Evolutionary conservation across 768 basidiomycete species (phyloP).

Genomic region (Guyanaporus albipodus): DNA sequence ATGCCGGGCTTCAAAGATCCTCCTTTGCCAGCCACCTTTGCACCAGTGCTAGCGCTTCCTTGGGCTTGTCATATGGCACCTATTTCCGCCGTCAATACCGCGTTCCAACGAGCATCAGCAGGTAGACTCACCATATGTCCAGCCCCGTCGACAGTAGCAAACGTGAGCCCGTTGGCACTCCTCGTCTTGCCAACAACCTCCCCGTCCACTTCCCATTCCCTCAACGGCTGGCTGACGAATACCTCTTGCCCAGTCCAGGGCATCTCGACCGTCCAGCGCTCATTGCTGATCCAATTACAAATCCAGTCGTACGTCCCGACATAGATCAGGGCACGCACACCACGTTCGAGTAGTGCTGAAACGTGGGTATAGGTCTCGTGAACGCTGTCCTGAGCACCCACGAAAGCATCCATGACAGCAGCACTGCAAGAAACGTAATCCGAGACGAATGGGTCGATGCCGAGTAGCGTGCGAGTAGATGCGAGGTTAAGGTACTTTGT

Average conservation of each 20-base stretch:
- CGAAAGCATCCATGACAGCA: slow-evolving; percentile 49
- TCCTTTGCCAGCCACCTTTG: slow-evolving; percentile 43
- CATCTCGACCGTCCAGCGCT: slow-evolving; percentile 68
- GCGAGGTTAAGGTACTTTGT: slow-evolving; percentile 57
- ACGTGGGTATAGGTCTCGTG: slow-evolving; percentile 35
- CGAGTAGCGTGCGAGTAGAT: slow-evolving; percentile 50
- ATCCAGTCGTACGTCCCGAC: slow-evolving; percentile 77
- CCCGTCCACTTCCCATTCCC: slow-evolving; percentile 54
- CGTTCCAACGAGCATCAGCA: neutral
- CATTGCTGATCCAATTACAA: slow-evolving; percentile 77
- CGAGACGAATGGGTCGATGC: slow-evolving; percentile 50
- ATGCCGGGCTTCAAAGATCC: slow-evolving; percentile 16
- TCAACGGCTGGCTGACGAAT: slow-evolving; percentile 47
- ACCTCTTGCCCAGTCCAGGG: slow-evolving; percentile 63
- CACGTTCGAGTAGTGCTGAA: slow-evolving; percentile 63
- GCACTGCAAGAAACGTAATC: slow-evolving; percentile 41
- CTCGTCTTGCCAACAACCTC: slow-evolving; percentile 53
- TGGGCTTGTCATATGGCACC: slow-evolving; percentile 64
- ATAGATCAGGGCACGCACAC: slow-evolving; percentile 68
- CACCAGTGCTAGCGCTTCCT: slow-evolving; percentile 47
- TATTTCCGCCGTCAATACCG: slow-evolving; percentile 18
- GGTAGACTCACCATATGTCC: slow-evolving; percentile 63
- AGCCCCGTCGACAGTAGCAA: slow-evolving; percentile 61
- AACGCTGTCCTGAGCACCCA: slow-evolving; percentile 39
- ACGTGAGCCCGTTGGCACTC: slow-evolving; percentile 58